phyloP scores from a whole-genome alignment of 1,139 yeast genomes.

The Debaryomyces subglobosus region DNA sequence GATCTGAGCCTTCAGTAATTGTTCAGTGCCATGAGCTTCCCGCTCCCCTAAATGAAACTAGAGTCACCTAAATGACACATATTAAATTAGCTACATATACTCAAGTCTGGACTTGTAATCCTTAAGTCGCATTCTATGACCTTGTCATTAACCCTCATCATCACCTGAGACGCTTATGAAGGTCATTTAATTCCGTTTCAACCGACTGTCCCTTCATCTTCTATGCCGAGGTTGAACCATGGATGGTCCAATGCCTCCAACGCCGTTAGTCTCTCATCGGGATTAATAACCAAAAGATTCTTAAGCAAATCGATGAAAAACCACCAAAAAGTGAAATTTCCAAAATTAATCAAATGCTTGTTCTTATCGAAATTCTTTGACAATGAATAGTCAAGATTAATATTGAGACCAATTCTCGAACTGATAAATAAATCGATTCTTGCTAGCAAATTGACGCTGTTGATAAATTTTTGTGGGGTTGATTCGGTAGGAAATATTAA shows the following conservation, averaged over 20 bases:
- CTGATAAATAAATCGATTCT: conserved; percentile 54
- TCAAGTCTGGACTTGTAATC: neutral
- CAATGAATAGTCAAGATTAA: conserved; percentile 44
- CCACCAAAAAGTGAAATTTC: conserved; percentile 76
- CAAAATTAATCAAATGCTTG: conserved; percentile 42
- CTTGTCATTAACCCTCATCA: neutral
- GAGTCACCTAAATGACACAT: neutral
- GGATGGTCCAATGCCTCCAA: conserved; percentile 72
- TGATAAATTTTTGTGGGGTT: conserved; percentile 51
- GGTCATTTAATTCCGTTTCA: neutral
- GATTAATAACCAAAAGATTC: conserved; percentile 64
- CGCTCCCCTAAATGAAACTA: too few species aligned
- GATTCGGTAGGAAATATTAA: conserved; percentile 38
- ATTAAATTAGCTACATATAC: neutral
- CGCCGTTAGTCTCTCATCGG: conserved; percentile 64
- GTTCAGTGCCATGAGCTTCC: too few species aligned
- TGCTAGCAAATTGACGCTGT: conserved; percentile 54
- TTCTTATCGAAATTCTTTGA: conserved; percentile 47
- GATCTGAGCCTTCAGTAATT: too few species aligned
- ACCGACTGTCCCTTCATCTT: conserved; percentile 67
- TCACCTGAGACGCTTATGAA: neutral
- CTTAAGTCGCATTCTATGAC: neutral
- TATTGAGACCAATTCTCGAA: conserved; percentile 41
- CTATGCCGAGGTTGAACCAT: conserved; percentile 76
- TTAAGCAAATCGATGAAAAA: conserved; percentile 68